Evolutionary conservation across 1,284 basidiomycete genomes (phyloP).

Genomic region (Megacollybia platyphylla): DNA sequence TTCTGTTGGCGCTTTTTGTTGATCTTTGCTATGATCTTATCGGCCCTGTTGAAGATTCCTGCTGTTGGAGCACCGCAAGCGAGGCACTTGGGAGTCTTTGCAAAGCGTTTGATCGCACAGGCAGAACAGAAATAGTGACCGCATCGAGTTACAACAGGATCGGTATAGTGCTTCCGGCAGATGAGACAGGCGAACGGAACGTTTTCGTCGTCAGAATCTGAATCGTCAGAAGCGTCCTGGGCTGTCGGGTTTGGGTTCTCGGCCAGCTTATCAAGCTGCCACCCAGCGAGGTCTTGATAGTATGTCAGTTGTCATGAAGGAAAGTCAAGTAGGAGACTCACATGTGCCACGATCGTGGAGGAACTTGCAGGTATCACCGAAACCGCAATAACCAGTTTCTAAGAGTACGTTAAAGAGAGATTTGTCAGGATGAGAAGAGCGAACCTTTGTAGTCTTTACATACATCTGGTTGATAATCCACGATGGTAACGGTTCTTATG

Average conservation of each 20-base stretch:
- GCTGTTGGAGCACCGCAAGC: conserved; percentile 90
- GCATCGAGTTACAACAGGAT: conserved; percentile 92
- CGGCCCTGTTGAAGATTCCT: conserved; percentile 89
- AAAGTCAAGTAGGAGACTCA: conserved; percentile 24
- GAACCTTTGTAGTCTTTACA: conserved; percentile 98
- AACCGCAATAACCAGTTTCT: conserved; percentile 99
- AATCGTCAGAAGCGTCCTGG: conserved; percentile 42
- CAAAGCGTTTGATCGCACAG: conserved; percentile 89
- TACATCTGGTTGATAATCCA: conserved; percentile 98
- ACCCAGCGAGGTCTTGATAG: conserved; percentile 80
- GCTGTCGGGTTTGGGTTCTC: conserved; percentile 49
- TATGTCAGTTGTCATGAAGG: conserved; percentile 13
- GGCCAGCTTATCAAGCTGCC: conserved; percentile 91
- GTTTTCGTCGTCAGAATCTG: conserved; percentile 71
- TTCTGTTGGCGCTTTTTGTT: conserved; percentile 45
- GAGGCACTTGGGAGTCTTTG: conserved; percentile 90
- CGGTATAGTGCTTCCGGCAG: conserved; percentile 88
- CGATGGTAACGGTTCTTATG: conserved; percentile 88
- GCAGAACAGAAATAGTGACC: conserved; percentile 95
- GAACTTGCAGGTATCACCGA: conserved; percentile 98
- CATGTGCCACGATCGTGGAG: conserved; percentile 81
- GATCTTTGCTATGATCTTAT: conserved; percentile 71
- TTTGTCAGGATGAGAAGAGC: conserved; percentile 13
- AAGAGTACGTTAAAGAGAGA: conserved; percentile 11
- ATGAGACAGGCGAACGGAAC: conserved; percentile 96